phyloP scores from a whole-genome alignment of 495 filamentous ascomycete genomes.

The Podospora pseudopauciseta region DNA sequence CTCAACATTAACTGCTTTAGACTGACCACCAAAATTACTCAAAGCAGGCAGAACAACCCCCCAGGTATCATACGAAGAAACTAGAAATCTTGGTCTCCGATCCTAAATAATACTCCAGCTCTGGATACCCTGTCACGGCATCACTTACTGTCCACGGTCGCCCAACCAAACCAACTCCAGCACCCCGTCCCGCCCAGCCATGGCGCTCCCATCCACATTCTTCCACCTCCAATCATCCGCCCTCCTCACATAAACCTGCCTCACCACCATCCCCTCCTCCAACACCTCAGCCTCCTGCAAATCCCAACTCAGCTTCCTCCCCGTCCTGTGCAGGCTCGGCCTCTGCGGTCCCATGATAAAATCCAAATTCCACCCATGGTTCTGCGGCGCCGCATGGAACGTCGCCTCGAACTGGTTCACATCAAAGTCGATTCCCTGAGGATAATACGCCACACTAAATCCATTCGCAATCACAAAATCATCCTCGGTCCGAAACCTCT shows the following conservation, averaged over 20 bases:
- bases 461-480: slow-evolving; percentile 63
- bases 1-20: neutral
- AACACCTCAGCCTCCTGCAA: slow-evolving; percentile 42
- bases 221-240: slow-evolving; percentile 49
- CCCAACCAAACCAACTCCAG: slow-evolving; percentile 53
- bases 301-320: slow-evolving; percentile 53
- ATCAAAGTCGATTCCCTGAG: slow-evolving; percentile 55
- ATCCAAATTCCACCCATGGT: slow-evolving; percentile 52
- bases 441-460: slow-evolving; percentile 62
- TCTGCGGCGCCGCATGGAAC: slow-evolving; percentile 54
- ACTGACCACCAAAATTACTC: neutral
- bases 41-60: neutral
- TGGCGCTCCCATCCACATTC: slow-evolving; percentile 37
- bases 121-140: no score
- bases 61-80: neutral
- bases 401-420: slow-evolving; percentile 63
- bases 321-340: slow-evolving; percentile 42
- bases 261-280: slow-evolving; percentile 38
- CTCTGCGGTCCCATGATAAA: slow-evolving; percentile 50
- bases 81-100: neutral
- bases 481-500: slow-evolving; percentile 62
- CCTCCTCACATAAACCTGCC: slow-evolving; percentile 47
- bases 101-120: no score
- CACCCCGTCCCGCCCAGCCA: slow-evolving; percentile 47
- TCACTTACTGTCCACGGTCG: slow-evolving; percentile 1